Conservation (phyloP, 257 asterid species). For the Verbascum thapsus region DNA sequence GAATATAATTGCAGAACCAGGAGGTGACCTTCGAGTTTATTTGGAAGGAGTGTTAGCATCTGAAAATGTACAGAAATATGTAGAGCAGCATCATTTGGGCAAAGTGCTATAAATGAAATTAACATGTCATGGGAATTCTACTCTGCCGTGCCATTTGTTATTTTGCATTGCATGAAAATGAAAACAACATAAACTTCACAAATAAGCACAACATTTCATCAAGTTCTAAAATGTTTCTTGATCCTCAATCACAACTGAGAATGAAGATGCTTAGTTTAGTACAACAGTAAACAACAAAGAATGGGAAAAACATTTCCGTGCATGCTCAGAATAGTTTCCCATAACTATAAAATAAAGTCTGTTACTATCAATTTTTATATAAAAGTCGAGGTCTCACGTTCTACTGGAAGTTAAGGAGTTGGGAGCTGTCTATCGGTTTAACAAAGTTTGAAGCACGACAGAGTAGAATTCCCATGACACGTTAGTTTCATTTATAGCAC, state of each 20-base stretch:
- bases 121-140: conserved; percentile 63
- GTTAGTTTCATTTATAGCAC: conserved; percentile 55
- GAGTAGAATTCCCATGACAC: conserved; percentile 68
- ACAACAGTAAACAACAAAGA: conserved; percentile 22
- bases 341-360: background rate
- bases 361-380: background rate
- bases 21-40: conserved; percentile 77
- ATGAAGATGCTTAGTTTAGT: conserved; percentile 4
- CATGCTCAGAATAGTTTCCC: background rate
- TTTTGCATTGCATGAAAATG: no score
- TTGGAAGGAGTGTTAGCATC: conserved; percentile 60
- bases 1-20: conserved; percentile 47
- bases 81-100: conserved; percentile 74
- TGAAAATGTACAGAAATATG: conserved; percentile 52
- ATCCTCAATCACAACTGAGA: background rate
- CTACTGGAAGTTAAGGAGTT: conserved; percentile 23
- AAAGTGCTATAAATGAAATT: conserved; percentile 58
- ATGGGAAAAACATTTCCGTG: no score
- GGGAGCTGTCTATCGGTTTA: conserved; percentile 17
- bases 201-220: no score
- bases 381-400: no score
- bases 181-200: no score
- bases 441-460: conserved; percentile 45
- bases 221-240: no score
- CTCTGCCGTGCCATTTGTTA: conserved; percentile 62